A percentile compares a stretch with the other conserved stretches of the same genome.
Evolutionary conservation across 331 rosid species (phyloP).

Genomic region (Dryas integrifolia): DNA sequence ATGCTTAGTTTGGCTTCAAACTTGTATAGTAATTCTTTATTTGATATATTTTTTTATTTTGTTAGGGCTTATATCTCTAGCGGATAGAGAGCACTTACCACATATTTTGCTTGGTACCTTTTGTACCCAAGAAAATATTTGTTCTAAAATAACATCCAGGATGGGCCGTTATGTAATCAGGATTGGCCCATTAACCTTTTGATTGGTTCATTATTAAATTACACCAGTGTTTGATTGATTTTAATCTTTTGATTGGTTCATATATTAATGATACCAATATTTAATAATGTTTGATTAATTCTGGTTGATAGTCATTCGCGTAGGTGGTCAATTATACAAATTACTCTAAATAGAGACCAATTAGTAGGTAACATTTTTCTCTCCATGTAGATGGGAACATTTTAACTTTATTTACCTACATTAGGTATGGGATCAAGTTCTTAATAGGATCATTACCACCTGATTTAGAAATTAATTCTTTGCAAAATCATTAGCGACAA

Average conservation of each 20-base stretch:
- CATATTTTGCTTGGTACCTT: no score
- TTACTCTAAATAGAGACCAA: neutral
- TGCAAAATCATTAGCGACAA: constrained; percentile 15
- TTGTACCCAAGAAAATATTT: no score
- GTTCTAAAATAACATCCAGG: no score
- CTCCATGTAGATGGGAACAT: constrained; percentile 9
- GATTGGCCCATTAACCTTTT: neutral
- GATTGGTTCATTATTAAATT: neutral
- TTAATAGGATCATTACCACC: constrained; percentile 39
- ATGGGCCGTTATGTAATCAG: no score
- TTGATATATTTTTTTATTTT: no score
- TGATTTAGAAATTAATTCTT: constrained; percentile 18
- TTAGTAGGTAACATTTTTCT: constrained; percentile 9
- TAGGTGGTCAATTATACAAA: neutral
- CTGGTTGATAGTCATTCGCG: neutral
- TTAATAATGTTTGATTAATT: neutral
- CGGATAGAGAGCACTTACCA: no score
- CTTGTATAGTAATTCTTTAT: neutral
- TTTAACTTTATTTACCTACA: neutral
- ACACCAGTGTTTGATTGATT: neutral
- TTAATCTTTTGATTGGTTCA: neutral
- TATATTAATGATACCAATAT: neutral
- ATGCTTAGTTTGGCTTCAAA: constrained; percentile 1
- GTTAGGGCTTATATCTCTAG: no score
- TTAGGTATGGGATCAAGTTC: constrained; percentile 20